Conservation (phyloP, 139 green algal species). For the Chlorella sorokiniana region DNA sequence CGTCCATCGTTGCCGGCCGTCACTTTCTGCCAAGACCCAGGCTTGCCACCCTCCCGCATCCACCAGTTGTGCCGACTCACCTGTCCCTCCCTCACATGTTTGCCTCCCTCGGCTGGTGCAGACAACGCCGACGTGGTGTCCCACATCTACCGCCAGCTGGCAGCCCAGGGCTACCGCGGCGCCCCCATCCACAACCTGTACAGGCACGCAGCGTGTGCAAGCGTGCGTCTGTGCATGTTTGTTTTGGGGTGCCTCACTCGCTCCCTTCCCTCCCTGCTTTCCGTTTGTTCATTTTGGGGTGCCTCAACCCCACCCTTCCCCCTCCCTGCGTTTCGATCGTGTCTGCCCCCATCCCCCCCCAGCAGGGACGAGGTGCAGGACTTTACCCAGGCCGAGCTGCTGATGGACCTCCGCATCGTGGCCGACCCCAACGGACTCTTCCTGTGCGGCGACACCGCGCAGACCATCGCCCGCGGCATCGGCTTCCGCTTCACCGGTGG, state of each 20-base stretch:
- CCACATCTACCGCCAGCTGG: slow-evolving; percentile 63
- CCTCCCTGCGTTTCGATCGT: not conserved
- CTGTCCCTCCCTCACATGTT: not conserved
- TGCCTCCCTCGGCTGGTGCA: slow-evolving; percentile 42
- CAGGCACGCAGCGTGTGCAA: not conserved
- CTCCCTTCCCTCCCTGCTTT: not conserved
- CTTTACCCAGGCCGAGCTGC: slow-evolving; percentile 80
- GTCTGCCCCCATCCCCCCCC: not conserved
- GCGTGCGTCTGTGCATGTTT: not conserved
- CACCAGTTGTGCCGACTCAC: too few relatives aligned
- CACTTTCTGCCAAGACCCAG: too few relatives aligned
- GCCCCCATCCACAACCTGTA: slow-evolving; percentile 69
- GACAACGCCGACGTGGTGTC: slow-evolving; percentile 69
- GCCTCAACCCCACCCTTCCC: not conserved
- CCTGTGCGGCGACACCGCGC: slow-evolving; percentile 81
- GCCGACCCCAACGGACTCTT: slow-evolving; percentile 66
- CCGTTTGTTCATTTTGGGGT: not conserved
- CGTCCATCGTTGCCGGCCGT: too few relatives aligned
- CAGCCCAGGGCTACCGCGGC: slow-evolving; percentile 56
- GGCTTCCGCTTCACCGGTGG: slow-evolving; percentile 70
- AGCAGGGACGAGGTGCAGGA: slow-evolving; percentile 85
- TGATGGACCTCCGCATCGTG: slow-evolving; percentile 66
- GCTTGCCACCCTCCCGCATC: too few relatives aligned
- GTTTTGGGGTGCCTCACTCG: not conserved
- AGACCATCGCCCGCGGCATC: slow-evolving; percentile 83